Evolutionary conservation across 768 basidiomycete genomes (phyloP), one percentile per base, ranked within the genome.

Genomic region (Vararia minispora): DNA sequence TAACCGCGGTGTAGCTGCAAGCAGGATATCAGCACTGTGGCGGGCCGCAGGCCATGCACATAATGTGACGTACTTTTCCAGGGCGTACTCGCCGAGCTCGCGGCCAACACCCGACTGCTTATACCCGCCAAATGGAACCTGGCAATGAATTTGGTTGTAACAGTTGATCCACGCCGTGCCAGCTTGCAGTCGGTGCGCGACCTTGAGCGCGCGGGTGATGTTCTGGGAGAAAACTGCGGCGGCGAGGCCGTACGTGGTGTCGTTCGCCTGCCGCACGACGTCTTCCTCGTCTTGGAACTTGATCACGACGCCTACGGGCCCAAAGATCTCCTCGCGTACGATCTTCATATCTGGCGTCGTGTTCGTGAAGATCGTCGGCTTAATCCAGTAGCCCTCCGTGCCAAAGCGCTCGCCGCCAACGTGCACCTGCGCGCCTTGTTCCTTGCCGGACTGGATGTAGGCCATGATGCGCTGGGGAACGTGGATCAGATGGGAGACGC

Each of bases 181-280:
- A 4, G 87, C 83, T 51, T 84, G 71, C 43, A 97, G 63, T 42
- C 60, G 67, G 55, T 87, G 77, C 6, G 86, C 83, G 2, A 77
- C 74, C 42, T 64, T 61, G 38, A 92, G 60, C 0, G 85, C 88
- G 20, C 80, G 70, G 47, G 71, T 74, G 63, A 94, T 59, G 58
- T 92, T 69, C 52, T 74, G 66, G 25, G 83, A 78, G 68, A 91
- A 95, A 37, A 98, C 76, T 6, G 83, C 82, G 2, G 84, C 78
- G 11, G 88, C 89, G 31, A 95, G 74, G 41, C 92, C 92, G 57
- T 91, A 94, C 35, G 64, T 52, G 0, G 85, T 81, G 55, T 94
- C 80, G 59, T 99, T 99, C 20, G 89, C 94, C 52, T 74, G 69
- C 33, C 56, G 58, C 48, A 86, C 59, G 27, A 76, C 77, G 41